Percentiles rank a stretch among this genome's conserved stretches.
These are phyloP conservation scores for Colletotrichum horii DNA, from an alignment of 2,329 filamentous ascomycete species.

Conservation along the genomic window DNA sequence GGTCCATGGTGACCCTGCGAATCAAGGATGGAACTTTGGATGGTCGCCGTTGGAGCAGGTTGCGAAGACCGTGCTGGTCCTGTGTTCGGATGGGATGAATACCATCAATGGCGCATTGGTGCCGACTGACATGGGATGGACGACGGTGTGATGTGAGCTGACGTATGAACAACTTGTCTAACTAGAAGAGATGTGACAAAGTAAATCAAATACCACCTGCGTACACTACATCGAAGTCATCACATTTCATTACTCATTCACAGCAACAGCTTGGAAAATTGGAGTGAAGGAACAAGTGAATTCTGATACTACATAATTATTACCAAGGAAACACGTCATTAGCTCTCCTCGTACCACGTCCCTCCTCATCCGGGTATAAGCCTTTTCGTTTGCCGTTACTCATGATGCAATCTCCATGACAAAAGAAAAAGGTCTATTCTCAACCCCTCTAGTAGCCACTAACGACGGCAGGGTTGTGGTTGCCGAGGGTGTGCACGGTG, in stretches of 20 bases:
- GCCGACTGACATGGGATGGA: constrained; percentile 13
- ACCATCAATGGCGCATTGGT: constrained; percentile 13
- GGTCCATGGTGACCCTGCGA: neutral
- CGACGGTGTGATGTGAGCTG: neutral
- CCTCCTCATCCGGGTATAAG: constrained; percentile 11
- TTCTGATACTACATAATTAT: constrained; percentile 3
- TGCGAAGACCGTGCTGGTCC: constrained; percentile 1
- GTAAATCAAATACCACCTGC: no score
- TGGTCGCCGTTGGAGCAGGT: constrained; percentile 6
- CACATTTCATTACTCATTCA: no score
- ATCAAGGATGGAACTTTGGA: constrained; percentile 4
- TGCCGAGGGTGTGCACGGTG: neutral
- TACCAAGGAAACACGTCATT: constrained; percentile 4
- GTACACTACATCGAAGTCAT: no score
- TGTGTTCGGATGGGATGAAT: constrained; percentile 13
- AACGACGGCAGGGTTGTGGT: neutral
- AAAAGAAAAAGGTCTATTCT: neutral
- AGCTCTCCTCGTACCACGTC: neutral
- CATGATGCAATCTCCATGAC: neutral
- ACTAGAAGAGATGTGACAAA: no score
- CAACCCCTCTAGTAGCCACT: neutral
- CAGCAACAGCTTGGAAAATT: no score
- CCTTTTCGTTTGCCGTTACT: constrained; percentile 15
- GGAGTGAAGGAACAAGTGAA: neutral
- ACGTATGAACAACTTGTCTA: neutral